A percentile compares a stretch with the other conserved stretches of the same genome.
phyloP scores from a whole-genome alignment of 2,329 filamentous ascomycete species.

The Diaporthe vaccinii region DNA sequence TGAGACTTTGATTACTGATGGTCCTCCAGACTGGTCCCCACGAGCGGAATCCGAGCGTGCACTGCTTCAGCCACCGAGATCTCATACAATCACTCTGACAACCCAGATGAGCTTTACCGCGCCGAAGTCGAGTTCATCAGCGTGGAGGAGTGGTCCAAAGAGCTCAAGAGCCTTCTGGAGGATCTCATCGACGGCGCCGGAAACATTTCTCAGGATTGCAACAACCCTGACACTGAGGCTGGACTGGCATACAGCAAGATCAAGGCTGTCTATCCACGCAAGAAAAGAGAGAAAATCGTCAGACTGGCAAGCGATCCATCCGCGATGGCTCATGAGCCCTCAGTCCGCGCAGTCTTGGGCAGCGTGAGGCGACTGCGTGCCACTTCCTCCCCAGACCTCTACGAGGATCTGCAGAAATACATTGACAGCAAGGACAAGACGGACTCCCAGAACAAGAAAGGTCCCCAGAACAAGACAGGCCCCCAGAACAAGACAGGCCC shows the following conservation, averaged over 20 bases:
- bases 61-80: constrained; percentile 74
- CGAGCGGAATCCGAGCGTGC: constrained; percentile 70
- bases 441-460: neutral
- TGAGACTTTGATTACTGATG: no score
- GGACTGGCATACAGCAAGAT: constrained; percentile 65
- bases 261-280: constrained; percentile 59
- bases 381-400: constrained; percentile 56
- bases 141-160: constrained; percentile 63
- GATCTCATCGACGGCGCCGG: constrained; percentile 59
- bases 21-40: constrained; percentile 57
- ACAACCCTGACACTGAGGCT: constrained; percentile 48
- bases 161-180: constrained; percentile 61
- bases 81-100: constrained; percentile 63
- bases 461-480: no score
- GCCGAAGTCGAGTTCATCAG: constrained; percentile 72
- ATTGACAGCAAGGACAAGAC: constrained; percentile 68
- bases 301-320: constrained; percentile 50
- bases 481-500: constrained; percentile 55
- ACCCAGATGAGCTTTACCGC: constrained; percentile 56
- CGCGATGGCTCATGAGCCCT: constrained; percentile 56
- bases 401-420: constrained; percentile 60
- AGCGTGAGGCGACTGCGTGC: constrained; percentile 56
- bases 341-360: constrained; percentile 60
- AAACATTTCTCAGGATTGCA: constrained; percentile 50
- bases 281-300: constrained; percentile 56